Evolutionary conservation across 441 rosid species (phyloP).

Genomic region (Erodium moschatum): DNA sequence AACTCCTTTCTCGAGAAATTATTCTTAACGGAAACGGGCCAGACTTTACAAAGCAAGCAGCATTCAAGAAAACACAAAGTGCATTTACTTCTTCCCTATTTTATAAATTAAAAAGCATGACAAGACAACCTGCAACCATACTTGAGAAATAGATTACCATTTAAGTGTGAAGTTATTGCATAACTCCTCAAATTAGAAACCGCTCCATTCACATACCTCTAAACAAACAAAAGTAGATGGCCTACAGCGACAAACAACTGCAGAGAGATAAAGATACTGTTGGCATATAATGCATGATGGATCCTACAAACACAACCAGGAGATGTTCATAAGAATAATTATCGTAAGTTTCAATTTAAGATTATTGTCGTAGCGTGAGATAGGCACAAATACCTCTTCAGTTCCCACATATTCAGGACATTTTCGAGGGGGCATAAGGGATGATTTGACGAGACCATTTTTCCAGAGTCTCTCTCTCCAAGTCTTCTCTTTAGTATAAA

Average conservation of each 20-base stretch:
- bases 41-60: neutral
- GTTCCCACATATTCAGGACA: slow-evolving; percentile 75
- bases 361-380: too few relatives aligned
- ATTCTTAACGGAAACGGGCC: neutral
- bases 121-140: neutral
- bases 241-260: slow-evolving; percentile 67
- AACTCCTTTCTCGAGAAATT: neutral
- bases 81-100: neutral
- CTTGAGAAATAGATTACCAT: slow-evolving; percentile 5
- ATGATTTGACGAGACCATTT: slow-evolving; percentile 70
- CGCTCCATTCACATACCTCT: slow-evolving; percentile 48
- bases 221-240: slow-evolving; percentile 77
- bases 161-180: neutral
- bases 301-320: slow-evolving; percentile 50
- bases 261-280: slow-evolving; percentile 84
- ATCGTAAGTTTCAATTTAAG: slow-evolving; percentile 8
- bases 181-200: slow-evolving; percentile 6
- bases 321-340: slow-evolving; percentile 19
- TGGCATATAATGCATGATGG: slow-evolving; percentile 80
- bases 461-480: slow-evolving; percentile 83
- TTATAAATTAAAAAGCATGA: neutral
- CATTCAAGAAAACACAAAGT: neutral
- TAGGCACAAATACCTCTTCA: slow-evolving; percentile 52
- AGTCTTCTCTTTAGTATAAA: slow-evolving; percentile 52
- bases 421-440: slow-evolving; percentile 57